Conservation (phyloP, 805 yeast genomes). For the Ogataea pignaliae region DNA sequence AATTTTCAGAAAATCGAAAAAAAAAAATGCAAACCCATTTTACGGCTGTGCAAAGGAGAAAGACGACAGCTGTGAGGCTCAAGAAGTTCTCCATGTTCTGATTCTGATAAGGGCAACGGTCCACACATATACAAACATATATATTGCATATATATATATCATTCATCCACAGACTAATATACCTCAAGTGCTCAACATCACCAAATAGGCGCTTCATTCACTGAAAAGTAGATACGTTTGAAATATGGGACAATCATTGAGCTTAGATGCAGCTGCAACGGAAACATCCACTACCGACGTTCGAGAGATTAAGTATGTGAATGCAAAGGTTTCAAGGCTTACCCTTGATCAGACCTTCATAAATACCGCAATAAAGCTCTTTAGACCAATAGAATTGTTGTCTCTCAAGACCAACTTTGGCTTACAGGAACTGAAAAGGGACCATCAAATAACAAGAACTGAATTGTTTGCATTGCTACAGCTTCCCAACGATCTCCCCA, state of each 20-base stretch:
- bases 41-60: neutral
- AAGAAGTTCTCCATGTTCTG: too few species aligned
- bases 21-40: neutral
- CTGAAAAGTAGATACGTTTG: neutral
- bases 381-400: conserved; percentile 22
- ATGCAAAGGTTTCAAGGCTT: conserved; percentile 12
- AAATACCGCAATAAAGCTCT: conserved; percentile 12
- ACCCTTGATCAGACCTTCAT: conserved; percentile 16
- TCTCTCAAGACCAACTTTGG: conserved; percentile 20
- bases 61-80: too few species aligned
- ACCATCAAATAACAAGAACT: conserved; percentile 21
- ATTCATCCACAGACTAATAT: too few species aligned
- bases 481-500: conserved; percentile 31
- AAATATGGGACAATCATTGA: conserved; percentile 21
- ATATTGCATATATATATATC: too few species aligned
- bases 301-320: conserved; percentile 3
- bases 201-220: neutral
- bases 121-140: too few species aligned
- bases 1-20: neutral
- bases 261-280: conserved; percentile 6
- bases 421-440: conserved; percentile 17
- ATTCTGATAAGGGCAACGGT: too few species aligned
- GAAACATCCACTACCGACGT: neutral
- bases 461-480: conserved; percentile 29
- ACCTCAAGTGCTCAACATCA: too few species aligned